Evolutionary conservation across 2,329 filamentous ascomycete species (phyloP).

Genomic region (Penicillium polonicum): DNA sequence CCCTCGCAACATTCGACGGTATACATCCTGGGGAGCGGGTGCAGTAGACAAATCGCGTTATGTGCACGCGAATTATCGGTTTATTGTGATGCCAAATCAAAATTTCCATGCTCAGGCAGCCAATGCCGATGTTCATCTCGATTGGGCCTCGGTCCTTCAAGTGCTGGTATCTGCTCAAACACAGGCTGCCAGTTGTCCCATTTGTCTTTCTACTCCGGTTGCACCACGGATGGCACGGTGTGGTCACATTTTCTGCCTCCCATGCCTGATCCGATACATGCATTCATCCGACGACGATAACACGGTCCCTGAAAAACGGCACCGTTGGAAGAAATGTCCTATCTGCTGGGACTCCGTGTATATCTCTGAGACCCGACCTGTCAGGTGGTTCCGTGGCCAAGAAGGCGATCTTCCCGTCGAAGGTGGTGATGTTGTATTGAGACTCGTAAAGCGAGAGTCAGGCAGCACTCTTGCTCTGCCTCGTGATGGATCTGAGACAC

Average conservation of each 20-base stretch:
- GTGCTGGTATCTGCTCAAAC: slow-evolving; percentile 87
- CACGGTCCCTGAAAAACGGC: slow-evolving; percentile 62
- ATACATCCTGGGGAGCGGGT: slow-evolving; percentile 78
- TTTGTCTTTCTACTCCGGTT: slow-evolving; percentile 88
- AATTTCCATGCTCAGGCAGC: slow-evolving; percentile 77
- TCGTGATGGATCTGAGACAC: slow-evolving; percentile 71
- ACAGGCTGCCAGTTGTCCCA: slow-evolving; percentile 85
- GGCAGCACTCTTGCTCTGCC: slow-evolving; percentile 85
- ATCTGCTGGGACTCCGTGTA: slow-evolving; percentile 95
- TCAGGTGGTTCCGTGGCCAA: slow-evolving; percentile 87
- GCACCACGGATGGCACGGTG: slow-evolving; percentile 96
- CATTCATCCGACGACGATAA: slow-evolving; percentile 75
- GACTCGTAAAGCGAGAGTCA: slow-evolving; percentile 76
- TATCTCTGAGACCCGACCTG: slow-evolving; percentile 82
- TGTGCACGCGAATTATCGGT: slow-evolving; percentile 95
- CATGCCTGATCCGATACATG: slow-evolving; percentile 94
- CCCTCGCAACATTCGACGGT: slow-evolving; percentile 64
- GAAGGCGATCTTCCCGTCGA: slow-evolving; percentile 76
- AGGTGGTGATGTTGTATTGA: slow-evolving; percentile 84
- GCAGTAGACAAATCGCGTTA: slow-evolving; percentile 87
- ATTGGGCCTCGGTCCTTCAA: slow-evolving; percentile 89
- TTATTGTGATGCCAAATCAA: slow-evolving; percentile 81
- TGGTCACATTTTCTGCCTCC: slow-evolving; percentile 93
- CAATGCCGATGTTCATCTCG: slow-evolving; percentile 84
- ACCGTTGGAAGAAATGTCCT: slow-evolving; percentile 90